Evolutionary conservation across 2,329 filamentous ascomycete species (phyloP), one percentile per base, ranked within the genome.

Genomic region (Curvularia spicifera): DNA sequence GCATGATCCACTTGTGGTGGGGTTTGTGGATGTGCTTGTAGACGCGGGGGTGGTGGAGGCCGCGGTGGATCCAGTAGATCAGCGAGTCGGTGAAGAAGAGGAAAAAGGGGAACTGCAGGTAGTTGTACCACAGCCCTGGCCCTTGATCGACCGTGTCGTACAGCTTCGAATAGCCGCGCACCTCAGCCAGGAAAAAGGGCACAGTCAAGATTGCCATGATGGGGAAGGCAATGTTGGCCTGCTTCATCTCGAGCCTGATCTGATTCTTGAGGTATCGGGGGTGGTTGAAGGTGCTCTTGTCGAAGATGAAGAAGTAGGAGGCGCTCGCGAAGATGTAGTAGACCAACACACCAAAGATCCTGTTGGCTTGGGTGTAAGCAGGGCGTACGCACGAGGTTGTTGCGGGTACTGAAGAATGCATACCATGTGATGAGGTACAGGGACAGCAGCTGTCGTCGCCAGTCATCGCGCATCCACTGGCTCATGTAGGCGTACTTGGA

Each of bases 1-100:
- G 94, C 91, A 97, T 96, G 79, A 98, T 97, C 94, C 94, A 98
- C 83, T 97, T 97, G 87, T 98, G 94, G 80, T 98, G 94, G 66
- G 93, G 89, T 86, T 98, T 98, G 86, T 98, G 94, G 49, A 97
- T 84, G 66, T 83, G 83, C 82, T 93, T 96, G 86, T 98, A 98
- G 68, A 95, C 76, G 46, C 79, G 73, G 15, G 91, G 91, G 78
- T 93, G 89, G 79, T 97, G 93, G 61, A 96, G 84, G 56, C 86
- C 89, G 56, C 93, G 89, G 81, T 96, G 93, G 71, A 96, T 94
- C 85, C 90, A 91, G 84, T 97, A 96, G 81, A 97, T 93, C 80
- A 84, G 88, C 77, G 89, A 89, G 79, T 97, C 93, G 80, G 93
- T 96, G 77, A 96, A 96, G 73, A 88, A 75, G 73, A 96, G 83